These are phyloP conservation scores for Pestalotiopsis sp. DNA, from an alignment of 2,329 filamentous ascomycete species.

Conservation along the genomic window DNA sequence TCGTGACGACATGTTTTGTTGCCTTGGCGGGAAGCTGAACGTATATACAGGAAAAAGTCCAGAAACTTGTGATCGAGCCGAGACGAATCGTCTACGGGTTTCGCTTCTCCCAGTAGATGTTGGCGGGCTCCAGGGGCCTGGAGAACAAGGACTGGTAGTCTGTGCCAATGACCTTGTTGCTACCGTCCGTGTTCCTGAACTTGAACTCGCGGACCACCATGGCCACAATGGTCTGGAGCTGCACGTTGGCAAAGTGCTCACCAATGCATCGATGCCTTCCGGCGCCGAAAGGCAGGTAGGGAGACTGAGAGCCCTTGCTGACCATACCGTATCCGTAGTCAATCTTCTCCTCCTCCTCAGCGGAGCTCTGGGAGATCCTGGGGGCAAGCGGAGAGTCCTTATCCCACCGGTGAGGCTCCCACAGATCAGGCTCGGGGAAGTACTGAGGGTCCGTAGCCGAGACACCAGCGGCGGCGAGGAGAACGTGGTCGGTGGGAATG, in stretches of 20 bases:
- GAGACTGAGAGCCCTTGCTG: constrained; percentile 85
- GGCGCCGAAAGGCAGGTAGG: constrained; percentile 92
- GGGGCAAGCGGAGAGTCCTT: constrained; percentile 61
- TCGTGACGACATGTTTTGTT: background rate
- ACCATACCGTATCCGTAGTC: constrained; percentile 95
- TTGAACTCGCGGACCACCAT: constrained; percentile 79
- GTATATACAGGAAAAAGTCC: constrained; percentile 16
- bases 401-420: constrained; percentile 94
- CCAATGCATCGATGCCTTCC: constrained; percentile 94
- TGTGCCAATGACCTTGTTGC: constrained; percentile 67
- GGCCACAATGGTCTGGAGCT: constrained; percentile 83
- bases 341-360: constrained; percentile 71
- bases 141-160: constrained; percentile 75
- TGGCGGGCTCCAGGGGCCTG: constrained; percentile 70
- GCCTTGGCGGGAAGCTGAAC: constrained; percentile 1
- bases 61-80: background rate
- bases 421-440: constrained; percentile 81
- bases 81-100: constrained; percentile 28
- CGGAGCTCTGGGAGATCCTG: constrained; percentile 44
- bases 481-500: constrained; percentile 77
- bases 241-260: constrained; percentile 93
- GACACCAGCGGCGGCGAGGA: constrained; percentile 85
- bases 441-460: constrained; percentile 71
- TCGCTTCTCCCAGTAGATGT: constrained; percentile 76
- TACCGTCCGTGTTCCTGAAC: constrained; percentile 75